Evolutionary conservation across 2,329 filamentous ascomycete species (phyloP).

Genomic region (Neonectria faginata): DNA sequence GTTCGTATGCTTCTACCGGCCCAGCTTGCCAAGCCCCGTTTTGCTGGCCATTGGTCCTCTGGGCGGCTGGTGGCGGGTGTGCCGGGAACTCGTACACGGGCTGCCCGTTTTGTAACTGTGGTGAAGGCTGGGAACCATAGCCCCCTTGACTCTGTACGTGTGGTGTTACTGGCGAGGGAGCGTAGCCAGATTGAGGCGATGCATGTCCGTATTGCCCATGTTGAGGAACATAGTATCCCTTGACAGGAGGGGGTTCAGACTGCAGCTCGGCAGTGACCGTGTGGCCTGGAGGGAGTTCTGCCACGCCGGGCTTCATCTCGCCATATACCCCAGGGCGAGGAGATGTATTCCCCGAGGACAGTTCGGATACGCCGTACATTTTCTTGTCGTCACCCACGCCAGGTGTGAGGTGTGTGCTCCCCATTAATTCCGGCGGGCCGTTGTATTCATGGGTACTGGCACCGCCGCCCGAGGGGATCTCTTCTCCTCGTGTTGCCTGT

Average conservation of each 20-base stretch:
- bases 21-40: constrained; percentile 51
- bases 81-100: constrained; percentile 33
- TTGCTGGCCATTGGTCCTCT: constrained; percentile 32
- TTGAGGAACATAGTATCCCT: constrained; percentile 31
- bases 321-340: constrained; percentile 44
- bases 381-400: constrained; percentile 18
- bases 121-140: constrained; percentile 32
- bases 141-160: constrained; percentile 40
- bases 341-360: constrained; percentile 41
- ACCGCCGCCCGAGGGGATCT: constrained; percentile 32
- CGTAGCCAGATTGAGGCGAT: constrained; percentile 32
- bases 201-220: constrained; percentile 35
- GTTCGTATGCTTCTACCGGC: constrained; percentile 50
- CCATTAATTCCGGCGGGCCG: constrained; percentile 51
- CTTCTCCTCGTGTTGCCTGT: constrained; percentile 38
- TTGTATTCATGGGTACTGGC: constrained; percentile 37
- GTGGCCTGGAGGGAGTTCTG: constrained; percentile 42
- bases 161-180: constrained; percentile 28
- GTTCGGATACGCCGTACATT: constrained; percentile 32
- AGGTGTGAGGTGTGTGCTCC: constrained; percentile 24
- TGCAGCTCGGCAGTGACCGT: constrained; percentile 46
- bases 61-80: constrained; percentile 24
- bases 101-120: constrained; percentile 26
- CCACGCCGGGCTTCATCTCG: constrained; percentile 31
- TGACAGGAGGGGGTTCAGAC: constrained; percentile 28